These are phyloP conservation scores for Tuber calosporum DNA, from an alignment of 495 filamentous ascomycete genomes.

Conservation along the genomic window DNA sequence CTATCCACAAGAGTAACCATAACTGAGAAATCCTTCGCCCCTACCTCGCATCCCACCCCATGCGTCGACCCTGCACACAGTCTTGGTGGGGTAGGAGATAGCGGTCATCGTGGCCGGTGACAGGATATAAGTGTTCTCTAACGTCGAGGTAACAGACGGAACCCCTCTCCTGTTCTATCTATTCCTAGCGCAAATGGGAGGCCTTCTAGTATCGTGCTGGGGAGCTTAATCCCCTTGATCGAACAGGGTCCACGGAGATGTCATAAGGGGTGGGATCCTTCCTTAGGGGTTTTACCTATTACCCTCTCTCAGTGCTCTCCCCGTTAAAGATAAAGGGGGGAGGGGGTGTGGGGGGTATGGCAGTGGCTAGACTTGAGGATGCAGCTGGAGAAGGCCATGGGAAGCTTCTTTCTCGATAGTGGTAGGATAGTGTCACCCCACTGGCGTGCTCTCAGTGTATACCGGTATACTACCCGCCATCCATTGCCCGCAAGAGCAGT, in stretches of 20 bases:
- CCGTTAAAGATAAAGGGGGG: neutral
- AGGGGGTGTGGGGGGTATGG: neutral
- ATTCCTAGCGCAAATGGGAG: neutral
- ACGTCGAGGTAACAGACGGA: neutral
- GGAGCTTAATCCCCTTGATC: neutral
- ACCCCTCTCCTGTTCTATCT: neutral
- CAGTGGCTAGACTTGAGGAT: neutral
- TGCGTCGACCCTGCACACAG: neutral
- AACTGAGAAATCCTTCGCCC: neutral
- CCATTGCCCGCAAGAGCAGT: neutral
- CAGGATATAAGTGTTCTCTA: neutral
- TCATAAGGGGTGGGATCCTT: neutral
- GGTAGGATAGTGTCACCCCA: neutral
- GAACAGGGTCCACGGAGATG: neutral
- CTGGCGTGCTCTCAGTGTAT: neutral
- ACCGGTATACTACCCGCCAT: neutral
- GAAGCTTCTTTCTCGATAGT: neutral
- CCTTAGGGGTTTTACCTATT: neutral
- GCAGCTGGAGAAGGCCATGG: neutral
- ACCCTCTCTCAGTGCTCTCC: neutral
- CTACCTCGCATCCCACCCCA: neutral
- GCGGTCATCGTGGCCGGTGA: neutral
- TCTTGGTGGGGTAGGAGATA: neutral
- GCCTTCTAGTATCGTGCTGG: neutral
- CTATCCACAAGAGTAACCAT: neutral